phyloP scores from a whole-genome alignment of 2,329 filamentous ascomycete genomes.

The Ophiostoma angusticollis region DNA sequence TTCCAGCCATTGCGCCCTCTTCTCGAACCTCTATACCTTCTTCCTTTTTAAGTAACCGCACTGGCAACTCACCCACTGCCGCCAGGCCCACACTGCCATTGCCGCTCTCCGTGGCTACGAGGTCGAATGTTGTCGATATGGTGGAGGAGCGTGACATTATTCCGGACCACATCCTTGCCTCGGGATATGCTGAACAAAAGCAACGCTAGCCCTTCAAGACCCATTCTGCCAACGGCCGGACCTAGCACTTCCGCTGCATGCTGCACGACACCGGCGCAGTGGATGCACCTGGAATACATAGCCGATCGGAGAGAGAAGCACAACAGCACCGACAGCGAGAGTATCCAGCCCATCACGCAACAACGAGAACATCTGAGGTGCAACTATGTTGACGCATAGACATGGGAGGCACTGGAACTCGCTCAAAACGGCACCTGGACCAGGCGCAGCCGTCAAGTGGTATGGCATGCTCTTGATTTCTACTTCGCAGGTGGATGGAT shows the following conservation, averaged over 20 bases:
- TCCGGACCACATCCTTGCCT: slow-evolving; percentile 48
- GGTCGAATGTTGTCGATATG: slow-evolving; percentile 40
- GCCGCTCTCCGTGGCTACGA: slow-evolving; percentile 25
- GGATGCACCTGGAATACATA: no score
- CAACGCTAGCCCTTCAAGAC: slow-evolving; percentile 37
- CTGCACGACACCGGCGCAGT: slow-evolving; percentile 30
- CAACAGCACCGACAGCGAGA: no score
- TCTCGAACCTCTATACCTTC: slow-evolving; percentile 23
- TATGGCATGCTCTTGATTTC: no score
- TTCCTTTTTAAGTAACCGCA: slow-evolving; percentile 28
- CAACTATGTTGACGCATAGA: no score
- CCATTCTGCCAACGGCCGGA: slow-evolving; percentile 48
- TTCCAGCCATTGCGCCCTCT: slow-evolving; percentile 27
- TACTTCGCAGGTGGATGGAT: no score
- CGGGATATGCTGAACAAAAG: slow-evolving; percentile 30
- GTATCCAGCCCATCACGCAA: no score
- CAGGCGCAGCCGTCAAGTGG: no score
- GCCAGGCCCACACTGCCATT: slow-evolving; percentile 24
- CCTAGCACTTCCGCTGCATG: slow-evolving; percentile 43
- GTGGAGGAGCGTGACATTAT: slow-evolving; percentile 49
- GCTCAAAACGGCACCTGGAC: no score
- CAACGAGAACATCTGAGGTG: no score
- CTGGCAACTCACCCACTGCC: slow-evolving; percentile 26
- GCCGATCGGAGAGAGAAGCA: slow-evolving; percentile 35
- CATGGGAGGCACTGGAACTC: no score